phyloP scores from a whole-genome alignment of 129 eudicot species.

The Silybum marianum region DNA sequence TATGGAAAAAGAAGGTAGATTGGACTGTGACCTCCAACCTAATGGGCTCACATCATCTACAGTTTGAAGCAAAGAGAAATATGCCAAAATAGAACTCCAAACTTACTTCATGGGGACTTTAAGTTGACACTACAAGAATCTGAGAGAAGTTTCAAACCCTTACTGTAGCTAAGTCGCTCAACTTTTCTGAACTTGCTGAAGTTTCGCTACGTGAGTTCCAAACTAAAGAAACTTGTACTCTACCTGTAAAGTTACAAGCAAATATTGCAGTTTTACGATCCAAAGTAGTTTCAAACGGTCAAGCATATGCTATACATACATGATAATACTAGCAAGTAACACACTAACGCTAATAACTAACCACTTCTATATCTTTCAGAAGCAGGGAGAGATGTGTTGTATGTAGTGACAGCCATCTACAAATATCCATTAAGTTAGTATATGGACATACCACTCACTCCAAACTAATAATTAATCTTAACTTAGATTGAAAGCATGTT shows the following conservation, averaged over 20 bases:
- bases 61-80: neutral
- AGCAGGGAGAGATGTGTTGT: slow-evolving; percentile 85
- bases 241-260: slow-evolving; percentile 47
- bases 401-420: slow-evolving; percentile 97
- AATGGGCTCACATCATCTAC: neutral
- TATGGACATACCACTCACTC: slow-evolving; percentile 16
- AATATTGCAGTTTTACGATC: neutral
- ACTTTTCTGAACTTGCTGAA: slow-evolving; percentile 62
- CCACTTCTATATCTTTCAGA: slow-evolving; percentile 91
- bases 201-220: slow-evolving; percentile 94
- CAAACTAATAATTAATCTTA: neutral
- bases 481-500: slow-evolving; percentile 16
- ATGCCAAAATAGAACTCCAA: neutral
- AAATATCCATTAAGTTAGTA: slow-evolving; percentile 23
- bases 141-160: slow-evolving; percentile 11
- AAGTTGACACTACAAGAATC: neutral
- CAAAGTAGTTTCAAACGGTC: neutral
- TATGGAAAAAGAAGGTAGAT: neutral
- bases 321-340: slow-evolving; percentile 4
- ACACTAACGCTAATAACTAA: slow-evolving; percentile 33
- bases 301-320: slow-evolving; percentile 12
- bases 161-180: slow-evolving; percentile 78
- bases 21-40: neutral
- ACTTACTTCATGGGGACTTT: neutral
- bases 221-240: slow-evolving; percentile 85